Conservation (phyloP, 2,329 filamentous ascomycete species). For the Sporothrix brunneoviolacea region DNA sequence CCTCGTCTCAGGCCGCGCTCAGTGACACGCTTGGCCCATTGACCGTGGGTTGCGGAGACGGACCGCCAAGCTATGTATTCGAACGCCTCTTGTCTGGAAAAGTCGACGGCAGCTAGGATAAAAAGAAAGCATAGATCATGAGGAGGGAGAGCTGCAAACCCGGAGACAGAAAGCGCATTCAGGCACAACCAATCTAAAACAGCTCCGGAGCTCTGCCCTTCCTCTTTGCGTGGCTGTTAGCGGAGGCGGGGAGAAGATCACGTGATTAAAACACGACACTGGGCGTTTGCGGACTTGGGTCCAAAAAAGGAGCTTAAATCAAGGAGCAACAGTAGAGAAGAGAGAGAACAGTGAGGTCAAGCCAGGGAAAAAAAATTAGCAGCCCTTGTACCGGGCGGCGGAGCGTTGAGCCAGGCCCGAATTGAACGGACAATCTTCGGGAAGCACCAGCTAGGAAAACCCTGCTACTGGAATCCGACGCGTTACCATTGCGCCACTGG, state of each 20-base stretch:
- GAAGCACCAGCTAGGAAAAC: conserved; percentile 14
- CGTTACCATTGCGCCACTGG: conserved; percentile 17
- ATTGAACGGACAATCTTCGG: conserved; percentile 17
- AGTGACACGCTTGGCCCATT: background rate
- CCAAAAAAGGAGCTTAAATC: background rate
- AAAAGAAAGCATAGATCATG: too few relatives aligned
- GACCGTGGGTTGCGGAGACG: too few relatives aligned
- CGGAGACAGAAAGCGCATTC: background rate
- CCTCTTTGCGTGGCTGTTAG: too few relatives aligned
- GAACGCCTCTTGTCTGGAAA: too few relatives aligned
- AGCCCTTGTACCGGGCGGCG: too few relatives aligned
- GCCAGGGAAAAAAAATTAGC: background rate
- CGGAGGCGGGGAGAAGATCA: background rate
- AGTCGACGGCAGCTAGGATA: too few relatives aligned
- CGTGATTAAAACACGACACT: too few relatives aligned
- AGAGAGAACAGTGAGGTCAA: background rate
- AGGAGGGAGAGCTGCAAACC: too few relatives aligned
- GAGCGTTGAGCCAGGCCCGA: conserved; percentile 13
- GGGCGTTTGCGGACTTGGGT: too few relatives aligned
- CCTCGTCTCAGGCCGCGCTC: background rate
- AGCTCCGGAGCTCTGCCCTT: conserved; percentile 8
- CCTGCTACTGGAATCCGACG: conserved; percentile 16
- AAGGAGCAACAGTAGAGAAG: background rate
- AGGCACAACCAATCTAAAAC: conserved; percentile 10
- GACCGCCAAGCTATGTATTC: too few relatives aligned